These are phyloP conservation scores for Saprolegnia diclina DNA, from an alignment of 352 stramenopile species.

Conservation along the genomic window DNA sequence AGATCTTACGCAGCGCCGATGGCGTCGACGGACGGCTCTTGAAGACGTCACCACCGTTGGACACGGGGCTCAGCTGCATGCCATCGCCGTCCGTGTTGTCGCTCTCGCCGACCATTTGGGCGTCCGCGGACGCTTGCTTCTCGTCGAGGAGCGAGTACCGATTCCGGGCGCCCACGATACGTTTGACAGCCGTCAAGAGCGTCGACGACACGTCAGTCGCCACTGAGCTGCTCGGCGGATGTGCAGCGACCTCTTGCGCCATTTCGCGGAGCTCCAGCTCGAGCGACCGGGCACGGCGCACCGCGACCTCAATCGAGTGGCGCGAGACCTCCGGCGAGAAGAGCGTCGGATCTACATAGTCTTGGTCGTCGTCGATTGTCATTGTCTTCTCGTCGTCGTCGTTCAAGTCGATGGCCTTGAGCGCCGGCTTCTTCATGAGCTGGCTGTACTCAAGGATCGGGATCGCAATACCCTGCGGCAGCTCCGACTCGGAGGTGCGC, in stretches of 20 bases:
- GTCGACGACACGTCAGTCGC: constrained; percentile 18
- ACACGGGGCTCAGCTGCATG: constrained; percentile 72
- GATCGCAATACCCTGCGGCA: constrained; percentile 7
- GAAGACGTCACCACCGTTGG: constrained; percentile 57
- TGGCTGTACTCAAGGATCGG: constrained; percentile 13
- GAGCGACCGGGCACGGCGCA: constrained; percentile 63
- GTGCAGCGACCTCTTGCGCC: background rate
- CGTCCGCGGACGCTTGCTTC: constrained; percentile 56
- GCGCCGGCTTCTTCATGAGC: constrained; percentile 14
- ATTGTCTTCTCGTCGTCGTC: constrained; percentile 1
- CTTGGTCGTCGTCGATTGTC: constrained; percentile 25
- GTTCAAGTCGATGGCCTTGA: background rate
- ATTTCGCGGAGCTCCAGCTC: constrained; percentile 74
- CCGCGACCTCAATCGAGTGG: constrained; percentile 76
- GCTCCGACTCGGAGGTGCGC: constrained; percentile 17
- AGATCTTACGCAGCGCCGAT: constrained; percentile 71
- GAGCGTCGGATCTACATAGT: constrained; percentile 72
- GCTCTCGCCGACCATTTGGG: constrained; percentile 34
- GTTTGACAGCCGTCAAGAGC: constrained; percentile 16
- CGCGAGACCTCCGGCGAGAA: constrained; percentile 79
- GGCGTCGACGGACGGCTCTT: constrained; percentile 38
- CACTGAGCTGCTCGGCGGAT: constrained; percentile 3
- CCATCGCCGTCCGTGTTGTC: constrained; percentile 78
- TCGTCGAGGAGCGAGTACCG: constrained; percentile 28
- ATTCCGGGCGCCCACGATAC: constrained; percentile 26